Evolutionary conservation across 768 basidiomycete species (phyloP), one percentile per base, ranked within the genome.

Genomic region (Cyathus striatus): DNA sequence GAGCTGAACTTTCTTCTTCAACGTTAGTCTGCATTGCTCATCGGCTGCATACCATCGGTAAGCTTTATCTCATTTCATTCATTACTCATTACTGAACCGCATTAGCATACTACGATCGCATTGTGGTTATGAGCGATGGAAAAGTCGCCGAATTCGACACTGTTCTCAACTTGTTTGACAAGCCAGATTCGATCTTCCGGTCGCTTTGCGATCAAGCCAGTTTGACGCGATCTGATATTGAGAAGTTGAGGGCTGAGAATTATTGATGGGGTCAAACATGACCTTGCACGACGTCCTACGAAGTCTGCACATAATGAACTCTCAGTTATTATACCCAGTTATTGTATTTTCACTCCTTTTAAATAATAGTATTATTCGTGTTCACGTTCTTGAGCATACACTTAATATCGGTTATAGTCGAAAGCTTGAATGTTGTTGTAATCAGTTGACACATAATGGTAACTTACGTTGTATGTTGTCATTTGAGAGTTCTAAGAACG

Each of bases 41-140:
- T 53, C 62, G 78, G 14, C 53, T 81, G 39, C 78, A 80, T 51
- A 80, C 79, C 3, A 78, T 84, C 41, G 69, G 73, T 69, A 47
- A 45, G 64, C 43, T 21, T n/a, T 21, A 40, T 43, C 18, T 24
- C 35, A 38, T 25, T 34, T 12, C 17, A 13, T 40, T 37, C 14
- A n/a, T n/a, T n/a, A n/a, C n/a, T n/a, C n/a, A n/a, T n/a, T 16
- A 23, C 41, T 49, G 16, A 45, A 20, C n/a, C 22, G 17, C 38
- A 32, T 36, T 18, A 78, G 78, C 70, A 0, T 75, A 84, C 52
- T 86, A 81, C 49, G 82, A 86, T 52, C 71, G 78, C 17, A 71
- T 88, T 17, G 62, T 90, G 14, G 85, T 88, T 35, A 83, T 90
- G 81, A 79, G 84, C 50, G 62, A 69, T 21, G 86, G 88, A 3